Base-by-base conservation (phyloP, 352 stramenopile species). In the Phytophthora citrophthora region DNA sequence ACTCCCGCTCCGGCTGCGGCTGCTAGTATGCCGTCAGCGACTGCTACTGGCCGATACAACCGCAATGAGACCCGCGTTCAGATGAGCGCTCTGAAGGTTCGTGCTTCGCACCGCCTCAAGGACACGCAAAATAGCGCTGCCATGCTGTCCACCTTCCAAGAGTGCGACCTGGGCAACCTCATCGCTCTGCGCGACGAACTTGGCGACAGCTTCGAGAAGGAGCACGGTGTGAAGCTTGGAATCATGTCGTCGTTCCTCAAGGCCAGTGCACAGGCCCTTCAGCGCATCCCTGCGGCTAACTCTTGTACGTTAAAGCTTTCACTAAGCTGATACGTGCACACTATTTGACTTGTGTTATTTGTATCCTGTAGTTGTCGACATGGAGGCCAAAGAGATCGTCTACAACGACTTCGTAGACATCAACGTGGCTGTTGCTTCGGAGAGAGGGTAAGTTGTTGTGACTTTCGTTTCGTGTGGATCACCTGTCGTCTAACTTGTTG, bases 171-270 rank as follows among this genome's bases (percentile, higher is more conserved):
- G 81, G 86, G 91, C 43, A 96, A 95, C 53, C 82, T 99, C n/a
- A 97, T 99, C 60, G 94, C 94, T 64, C 69, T 98, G 36, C 87
- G 94, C 50, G 90, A 96, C 20, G 90, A 96, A 46, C 81, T 97
- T 27, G 94, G 95, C 55, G 87, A 96, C 9, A 88, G 88, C 40
- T 99, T 99, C 64, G 84, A 97, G 72, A 98, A 99, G 70, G 94
- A 90, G 39, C 95, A 99, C 82, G 97, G 97, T 46, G 93, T 99
- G 62, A 98, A 99, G 78, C 83, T 99, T 20, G 97, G 97, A 27
- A 99, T 99, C 83, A 99, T 99, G 96, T 97, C 83, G 32, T 95
- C 95, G 31, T 99, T 99, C 83, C 91, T 99, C 54, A 98, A 98
- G 76, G 97, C 97, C 15, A 96, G 92, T 48, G 96, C 97, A 0